phyloP scores from a whole-genome alignment of 1,139 yeast species.

The Geotrichum klebahnii region DNA sequence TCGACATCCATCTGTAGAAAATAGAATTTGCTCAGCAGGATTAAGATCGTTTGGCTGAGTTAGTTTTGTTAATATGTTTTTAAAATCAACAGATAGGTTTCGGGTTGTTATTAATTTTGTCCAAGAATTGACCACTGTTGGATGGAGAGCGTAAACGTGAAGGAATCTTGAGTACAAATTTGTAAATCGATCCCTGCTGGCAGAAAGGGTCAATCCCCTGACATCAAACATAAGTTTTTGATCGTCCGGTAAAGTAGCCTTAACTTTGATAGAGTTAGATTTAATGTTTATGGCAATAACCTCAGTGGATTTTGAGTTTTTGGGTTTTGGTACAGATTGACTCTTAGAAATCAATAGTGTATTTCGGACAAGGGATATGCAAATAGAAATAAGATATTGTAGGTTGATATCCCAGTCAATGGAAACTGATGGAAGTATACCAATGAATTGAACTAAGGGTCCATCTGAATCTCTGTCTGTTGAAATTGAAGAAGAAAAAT shows the following conservation, averaged over 20 bases:
- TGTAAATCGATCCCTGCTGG: constrained; percentile 37
- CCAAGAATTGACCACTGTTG: constrained; percentile 48
- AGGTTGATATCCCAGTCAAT: constrained; percentile 35
- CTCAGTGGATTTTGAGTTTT: constrained; percentile 19
- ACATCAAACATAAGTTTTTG: constrained; percentile 53
- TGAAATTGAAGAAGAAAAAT: constrained; percentile 26
- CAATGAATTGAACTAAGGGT: constrained; percentile 26
- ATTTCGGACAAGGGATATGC: constrained; percentile 27
- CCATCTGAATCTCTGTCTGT: constrained; percentile 25
- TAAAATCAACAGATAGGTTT: constrained; percentile 30
- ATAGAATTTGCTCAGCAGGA: constrained; percentile 25
- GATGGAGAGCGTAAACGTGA: constrained; percentile 54
- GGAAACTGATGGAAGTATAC: constrained; percentile 31
- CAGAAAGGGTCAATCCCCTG: constrained; percentile 41
- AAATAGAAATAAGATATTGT: constrained; percentile 30
- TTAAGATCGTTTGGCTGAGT: constrained; percentile 15
- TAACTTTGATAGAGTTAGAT: constrained; percentile 44
- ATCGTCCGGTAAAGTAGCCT: constrained; percentile 49
- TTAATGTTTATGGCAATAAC: constrained; percentile 42
- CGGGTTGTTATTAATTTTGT: constrained; percentile 38
- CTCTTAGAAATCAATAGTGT: constrained; percentile 20
- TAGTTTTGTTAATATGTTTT: constrained; percentile 20
- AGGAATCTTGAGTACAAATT: constrained; percentile 40
- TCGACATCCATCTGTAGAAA: constrained; percentile 38
- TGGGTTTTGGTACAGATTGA: neutral